Percentiles rank a stretch among this genome's conserved stretches.
Evolutionary conservation across 163 green algal species (phyloP).

Genomic region (Prototheca stagnorum): DNA sequence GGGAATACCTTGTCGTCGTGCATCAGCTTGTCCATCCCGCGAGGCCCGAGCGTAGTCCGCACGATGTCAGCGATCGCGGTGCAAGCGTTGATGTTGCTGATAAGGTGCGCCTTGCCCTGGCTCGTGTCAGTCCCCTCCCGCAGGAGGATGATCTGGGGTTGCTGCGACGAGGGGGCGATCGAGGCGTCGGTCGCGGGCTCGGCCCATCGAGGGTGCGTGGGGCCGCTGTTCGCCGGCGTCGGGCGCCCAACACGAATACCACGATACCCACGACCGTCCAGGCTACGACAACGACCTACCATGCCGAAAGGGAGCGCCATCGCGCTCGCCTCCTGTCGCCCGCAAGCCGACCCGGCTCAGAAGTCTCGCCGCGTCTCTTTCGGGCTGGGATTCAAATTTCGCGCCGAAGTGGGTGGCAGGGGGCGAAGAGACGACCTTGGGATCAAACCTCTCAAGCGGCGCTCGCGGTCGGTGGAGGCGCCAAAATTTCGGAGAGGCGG

Average conservation of each 20-base stretch:
- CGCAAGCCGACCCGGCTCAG: no score
- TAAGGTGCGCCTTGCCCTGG: constrained; percentile 88
- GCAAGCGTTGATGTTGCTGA: constrained; percentile 98
- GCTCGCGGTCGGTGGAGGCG: no score
- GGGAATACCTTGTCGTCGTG: constrained; percentile 67
- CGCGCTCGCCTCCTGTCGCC: no score
- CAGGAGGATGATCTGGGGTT: constrained; percentile 95
- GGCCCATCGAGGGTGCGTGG: background rate
- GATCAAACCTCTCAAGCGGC: no score
- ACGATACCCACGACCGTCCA: no score
- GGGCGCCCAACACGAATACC: no score
- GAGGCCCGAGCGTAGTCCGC: constrained; percentile 80
- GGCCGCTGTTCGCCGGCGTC: no score
- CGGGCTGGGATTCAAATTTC: no score
- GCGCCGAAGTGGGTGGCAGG: no score
- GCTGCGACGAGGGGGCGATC: constrained; percentile 24
- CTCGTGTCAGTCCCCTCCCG: constrained; percentile 95
- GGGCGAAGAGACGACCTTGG: no score
- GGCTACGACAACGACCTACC: constrained; percentile 5
- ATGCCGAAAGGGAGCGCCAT: constrained; percentile 21
- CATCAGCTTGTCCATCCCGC: constrained; percentile 98
- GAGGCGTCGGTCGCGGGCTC: background rate
- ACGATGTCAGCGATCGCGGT: constrained; percentile 85
- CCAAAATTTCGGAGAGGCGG: no score
- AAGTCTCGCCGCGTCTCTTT: no score